A percentile compares a stretch with the other conserved stretches of the same genome.
phyloP scores from a whole-genome alignment of 2,329 filamentous ascomycete species.

The Ploettnerulaceae sp. region DNA sequence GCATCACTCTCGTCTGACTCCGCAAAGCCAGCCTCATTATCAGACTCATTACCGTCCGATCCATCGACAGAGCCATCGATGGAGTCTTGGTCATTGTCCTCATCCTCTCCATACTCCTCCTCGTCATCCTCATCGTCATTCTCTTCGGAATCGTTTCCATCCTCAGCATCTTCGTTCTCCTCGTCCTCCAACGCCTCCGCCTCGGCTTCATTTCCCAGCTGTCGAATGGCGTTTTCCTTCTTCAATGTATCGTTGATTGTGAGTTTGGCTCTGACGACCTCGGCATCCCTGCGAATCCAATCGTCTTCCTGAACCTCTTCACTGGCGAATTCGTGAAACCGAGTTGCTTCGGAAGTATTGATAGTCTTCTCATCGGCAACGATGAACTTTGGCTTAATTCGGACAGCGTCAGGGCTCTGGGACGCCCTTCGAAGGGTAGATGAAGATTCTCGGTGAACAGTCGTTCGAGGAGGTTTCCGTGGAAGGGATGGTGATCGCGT shows the following conservation, averaged over 20 bases:
- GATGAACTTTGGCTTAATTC: conserved; percentile 35
- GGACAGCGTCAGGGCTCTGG: conserved; percentile 37
- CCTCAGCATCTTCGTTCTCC: conserved; percentile 41
- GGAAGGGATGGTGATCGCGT: conserved; percentile 29
- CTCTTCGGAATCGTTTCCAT: conserved; percentile 41
- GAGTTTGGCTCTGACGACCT: conserved; percentile 58
- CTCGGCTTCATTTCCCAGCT: conserved; percentile 82
- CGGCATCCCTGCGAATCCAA: conserved; percentile 69
- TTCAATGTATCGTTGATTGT: conserved; percentile 85
- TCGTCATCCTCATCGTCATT: conserved; percentile 57
- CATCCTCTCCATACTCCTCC: conserved; percentile 62
- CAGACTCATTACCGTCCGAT: conserved; percentile 60
- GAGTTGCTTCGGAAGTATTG: conserved; percentile 46
- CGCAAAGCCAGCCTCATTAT: conserved; percentile 63
- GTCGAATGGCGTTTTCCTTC: conserved; percentile 85
- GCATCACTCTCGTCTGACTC: conserved; percentile 63
- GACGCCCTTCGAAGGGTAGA: conserved; percentile 35
- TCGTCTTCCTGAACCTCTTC: conserved; percentile 79
- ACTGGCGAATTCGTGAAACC: conserved; percentile 89
- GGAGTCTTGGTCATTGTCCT: conserved; percentile 51
- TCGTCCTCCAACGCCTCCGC: conserved; percentile 78
- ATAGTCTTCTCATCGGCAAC: conserved; percentile 30
- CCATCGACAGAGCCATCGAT: conserved; percentile 44
- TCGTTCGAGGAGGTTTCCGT: conserved; percentile 26
- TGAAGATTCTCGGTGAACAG: conserved; percentile 25